These are phyloP conservation scores for Cyberlindnera bimundalis DNA, from an alignment of 805 yeast species.

Conservation along the genomic window DNA sequence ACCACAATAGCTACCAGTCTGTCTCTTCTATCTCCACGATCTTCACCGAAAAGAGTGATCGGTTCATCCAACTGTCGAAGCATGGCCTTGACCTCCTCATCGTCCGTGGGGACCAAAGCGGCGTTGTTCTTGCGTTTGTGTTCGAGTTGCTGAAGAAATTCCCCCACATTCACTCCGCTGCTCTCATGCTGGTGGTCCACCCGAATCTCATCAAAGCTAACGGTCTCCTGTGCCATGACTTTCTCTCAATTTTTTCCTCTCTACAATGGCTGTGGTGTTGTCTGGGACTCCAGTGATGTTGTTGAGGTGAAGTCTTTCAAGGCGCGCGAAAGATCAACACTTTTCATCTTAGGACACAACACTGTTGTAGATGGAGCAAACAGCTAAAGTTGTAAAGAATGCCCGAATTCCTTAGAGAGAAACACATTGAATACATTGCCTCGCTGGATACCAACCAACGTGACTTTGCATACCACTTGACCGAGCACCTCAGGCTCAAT, in stretches of 20 bases:
- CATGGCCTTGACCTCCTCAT: constrained; percentile 52
- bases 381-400: not conserved
- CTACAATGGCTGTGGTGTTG: too few species aligned
- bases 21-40: constrained; percentile 53
- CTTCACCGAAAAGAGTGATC: constrained; percentile 55
- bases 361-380: too few species aligned
- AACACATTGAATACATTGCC: constrained; percentile 57
- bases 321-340: constrained; percentile 4
- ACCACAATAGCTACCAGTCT: constrained; percentile 48
- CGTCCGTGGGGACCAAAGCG: constrained; percentile 56
- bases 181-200: constrained; percentile 25
- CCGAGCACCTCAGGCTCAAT: constrained; percentile 85
- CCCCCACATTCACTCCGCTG: constrained; percentile 28
- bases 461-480: constrained; percentile 77
- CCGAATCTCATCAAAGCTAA: constrained; percentile 24
- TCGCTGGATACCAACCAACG: constrained; percentile 51
- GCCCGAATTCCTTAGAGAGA: constrained; percentile 31
- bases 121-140: constrained; percentile 27
- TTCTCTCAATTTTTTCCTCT: not conserved
- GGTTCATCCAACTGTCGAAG: constrained; percentile 56
- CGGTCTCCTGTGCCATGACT: constrained; percentile 3
- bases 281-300: too few species aligned
- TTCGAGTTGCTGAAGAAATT: constrained; percentile 27
- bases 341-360: not conserved
- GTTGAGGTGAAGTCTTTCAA: not conserved